phyloP scores from a whole-genome alignment of 306 rosid species.

The Vigna nakashimae region DNA sequence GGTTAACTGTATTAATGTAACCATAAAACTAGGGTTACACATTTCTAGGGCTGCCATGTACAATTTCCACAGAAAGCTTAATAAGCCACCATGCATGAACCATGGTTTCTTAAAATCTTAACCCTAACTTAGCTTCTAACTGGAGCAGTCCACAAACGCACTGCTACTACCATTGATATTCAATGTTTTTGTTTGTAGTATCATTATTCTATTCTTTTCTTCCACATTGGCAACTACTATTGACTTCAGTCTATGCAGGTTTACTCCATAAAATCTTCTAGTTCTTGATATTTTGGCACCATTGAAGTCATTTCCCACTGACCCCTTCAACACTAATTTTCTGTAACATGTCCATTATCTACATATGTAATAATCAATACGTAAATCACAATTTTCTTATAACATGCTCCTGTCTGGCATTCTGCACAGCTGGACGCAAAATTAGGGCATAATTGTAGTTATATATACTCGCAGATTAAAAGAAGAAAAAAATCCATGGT shows the following conservation, averaged over 20 bases:
- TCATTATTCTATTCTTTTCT: not conserved
- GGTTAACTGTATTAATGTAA: too few relatives aligned
- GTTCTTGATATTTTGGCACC: not conserved
- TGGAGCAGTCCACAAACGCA: constrained; percentile 1
- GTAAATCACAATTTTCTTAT: not conserved
- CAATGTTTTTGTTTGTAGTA: not conserved
- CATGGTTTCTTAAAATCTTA: not conserved
- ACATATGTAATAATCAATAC: too few relatives aligned
- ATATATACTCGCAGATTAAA: not conserved
- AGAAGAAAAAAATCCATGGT: not conserved
- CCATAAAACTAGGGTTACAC: too few relatives aligned
- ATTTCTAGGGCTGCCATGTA: too few relatives aligned
- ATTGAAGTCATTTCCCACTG: not conserved
- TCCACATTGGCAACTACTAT: not conserved
- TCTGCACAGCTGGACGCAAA: not conserved
- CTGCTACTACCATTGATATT: not conserved
- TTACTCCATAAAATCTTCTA: not conserved
- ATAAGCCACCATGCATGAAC: not conserved
- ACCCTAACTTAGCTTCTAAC: not conserved
- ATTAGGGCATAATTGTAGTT: not conserved
- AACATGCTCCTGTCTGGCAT: not conserved
- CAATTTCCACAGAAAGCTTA: too few relatives aligned
- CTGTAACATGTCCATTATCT: not conserved
- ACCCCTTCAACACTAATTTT: not conserved
- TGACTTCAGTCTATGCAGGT: not conserved